These are phyloP conservation scores for Penicillium lagena DNA, from an alignment of 495 filamentous ascomycete genomes.

Conservation along the genomic window DNA sequence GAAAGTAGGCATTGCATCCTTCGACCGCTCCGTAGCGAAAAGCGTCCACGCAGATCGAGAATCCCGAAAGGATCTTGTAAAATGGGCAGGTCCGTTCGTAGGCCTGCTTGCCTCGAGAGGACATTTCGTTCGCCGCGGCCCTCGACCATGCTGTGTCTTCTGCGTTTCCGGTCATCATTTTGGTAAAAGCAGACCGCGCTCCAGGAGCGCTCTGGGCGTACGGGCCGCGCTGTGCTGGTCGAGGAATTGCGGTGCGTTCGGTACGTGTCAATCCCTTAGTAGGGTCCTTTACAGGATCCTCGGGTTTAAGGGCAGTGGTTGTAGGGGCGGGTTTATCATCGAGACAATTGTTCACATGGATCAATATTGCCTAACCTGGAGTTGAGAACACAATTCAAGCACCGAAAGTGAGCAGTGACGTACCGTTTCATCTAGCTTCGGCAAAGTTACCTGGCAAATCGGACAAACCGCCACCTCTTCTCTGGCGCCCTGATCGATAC, in stretches of 20 bases:
- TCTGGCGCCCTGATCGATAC: slow-evolving; percentile 39
- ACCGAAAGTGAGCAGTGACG: slow-evolving; percentile 6
- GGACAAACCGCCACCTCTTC: slow-evolving; percentile 52
- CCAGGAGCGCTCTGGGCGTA: slow-evolving; percentile 43
- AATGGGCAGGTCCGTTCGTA: slow-evolving; percentile 92
- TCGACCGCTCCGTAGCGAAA: slow-evolving; percentile 93
- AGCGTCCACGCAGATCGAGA: slow-evolving; percentile 90
- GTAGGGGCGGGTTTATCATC: slow-evolving; percentile 60
- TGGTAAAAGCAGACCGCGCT: slow-evolving; percentile 69
- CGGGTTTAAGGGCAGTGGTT: slow-evolving; percentile 22
- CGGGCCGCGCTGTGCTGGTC: slow-evolving; percentile 72
- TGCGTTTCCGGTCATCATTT: slow-evolving; percentile 83
- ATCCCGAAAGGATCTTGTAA: slow-evolving; percentile 93
- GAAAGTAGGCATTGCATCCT: slow-evolving; percentile 90
- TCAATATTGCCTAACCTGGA: slow-evolving; percentile 40
- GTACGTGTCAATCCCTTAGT: slow-evolving; percentile 44
- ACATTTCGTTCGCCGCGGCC: slow-evolving; percentile 72
- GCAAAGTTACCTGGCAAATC: slow-evolving; percentile 62
- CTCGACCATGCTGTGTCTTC: slow-evolving; percentile 87
- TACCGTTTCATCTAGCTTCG: slow-evolving; percentile 51
- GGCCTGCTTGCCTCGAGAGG: slow-evolving; percentile 80
- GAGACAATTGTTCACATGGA: slow-evolving; percentile 89
- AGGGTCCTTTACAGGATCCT: neutral
- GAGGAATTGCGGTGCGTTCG: slow-evolving; percentile 60
- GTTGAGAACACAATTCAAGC: slow-evolving; percentile 6